phyloP scores from a whole-genome alignment of 306 rosid genomes.

The Albizia julibrissin region DNA sequence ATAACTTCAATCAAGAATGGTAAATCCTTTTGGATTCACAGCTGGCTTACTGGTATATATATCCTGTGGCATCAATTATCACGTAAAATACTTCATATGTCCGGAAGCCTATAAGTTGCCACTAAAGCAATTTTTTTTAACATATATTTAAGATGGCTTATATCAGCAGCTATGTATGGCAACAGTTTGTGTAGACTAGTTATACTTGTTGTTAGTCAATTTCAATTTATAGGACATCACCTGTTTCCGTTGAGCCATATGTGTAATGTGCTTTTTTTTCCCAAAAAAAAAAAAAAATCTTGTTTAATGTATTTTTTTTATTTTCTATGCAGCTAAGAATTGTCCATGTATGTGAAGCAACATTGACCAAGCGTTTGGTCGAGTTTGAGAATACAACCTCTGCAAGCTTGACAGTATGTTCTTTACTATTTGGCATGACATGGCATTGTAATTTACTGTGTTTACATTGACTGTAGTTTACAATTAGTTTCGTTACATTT shows the following conservation, averaged over 20 bases:
- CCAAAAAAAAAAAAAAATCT: too few species aligned
- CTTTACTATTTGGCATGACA: conserved; percentile 4
- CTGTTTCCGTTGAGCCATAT: conserved; percentile 7
- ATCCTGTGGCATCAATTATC: neutral
- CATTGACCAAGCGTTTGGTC: conserved; percentile 79
- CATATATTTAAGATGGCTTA: neutral
- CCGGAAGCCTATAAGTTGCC: neutral
- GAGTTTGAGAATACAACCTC: conserved; percentile 92
- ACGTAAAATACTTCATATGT: neutral
- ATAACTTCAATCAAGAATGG: neutral
- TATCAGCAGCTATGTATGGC: neutral
- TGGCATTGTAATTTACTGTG: neutral
- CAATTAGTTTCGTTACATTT: conserved; percentile 13
- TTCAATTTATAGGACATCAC: conserved; percentile 1
- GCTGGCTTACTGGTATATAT: neutral
- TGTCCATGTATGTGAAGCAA: conserved; percentile 89
- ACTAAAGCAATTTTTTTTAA: neutral
- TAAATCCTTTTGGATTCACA: neutral
- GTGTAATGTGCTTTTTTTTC: neutral
- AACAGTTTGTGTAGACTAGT: neutral
- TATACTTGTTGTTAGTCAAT: neutral
- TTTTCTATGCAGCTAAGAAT: conserved; percentile 59
- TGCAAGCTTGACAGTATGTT: conserved; percentile 82
- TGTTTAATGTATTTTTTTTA: neutral
- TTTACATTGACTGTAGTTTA: conserved; percentile 2